Evolutionary conservation across 1,284 basidiomycete species (phyloP), one percentile per base, ranked within the genome.

Genomic region (Flammula alnicola): DNA sequence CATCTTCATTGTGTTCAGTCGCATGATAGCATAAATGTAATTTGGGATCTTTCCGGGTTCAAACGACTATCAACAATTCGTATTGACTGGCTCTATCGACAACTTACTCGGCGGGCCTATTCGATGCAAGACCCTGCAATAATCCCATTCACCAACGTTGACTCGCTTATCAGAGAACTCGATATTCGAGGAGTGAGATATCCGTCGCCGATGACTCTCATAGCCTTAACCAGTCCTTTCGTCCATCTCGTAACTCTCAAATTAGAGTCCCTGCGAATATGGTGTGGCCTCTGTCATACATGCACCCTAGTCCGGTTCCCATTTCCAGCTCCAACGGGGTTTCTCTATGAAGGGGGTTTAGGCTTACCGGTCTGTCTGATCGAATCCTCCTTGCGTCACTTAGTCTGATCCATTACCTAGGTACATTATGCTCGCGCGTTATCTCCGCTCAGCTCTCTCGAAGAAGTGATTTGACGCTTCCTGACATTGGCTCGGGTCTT

Each of bases 271-370:
- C 36, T 54, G 14, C 58, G 55, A 22, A 63, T 66, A 19, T 72
- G 69, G 68, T 73, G 70, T 54, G 61, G 63, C 8, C 57, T 73
- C 3, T 73, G 71, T 43, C 57, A 69, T 51, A 66, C 64, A 5
- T 66, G 63, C 42, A 62, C 49, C 10, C 33, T 62, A 7, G 58
- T 64, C 4, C 59, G 58, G 23, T 68, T 72, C 33, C 51, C 54
- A 23, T 44, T 52, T 3, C 64, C 67, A 3, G 47, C 59, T 1
- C 65, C 65, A 5, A 54, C 58, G 14, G 52, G 41, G 6, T 49
- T 71, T 16, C 23, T 59, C 0, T 71, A 71, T 51, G 57, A 63
- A 43, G 63, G 56, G 29, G 70, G 68, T 1, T 32, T 60, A 12
- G 71, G 71, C 6, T 54, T 73, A 39, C 69, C 71, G 6, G 69